These are phyloP conservation scores for Chaetomium sp. DNA, from an alignment of 2,329 filamentous ascomycete species.

Conservation along the genomic window DNA sequence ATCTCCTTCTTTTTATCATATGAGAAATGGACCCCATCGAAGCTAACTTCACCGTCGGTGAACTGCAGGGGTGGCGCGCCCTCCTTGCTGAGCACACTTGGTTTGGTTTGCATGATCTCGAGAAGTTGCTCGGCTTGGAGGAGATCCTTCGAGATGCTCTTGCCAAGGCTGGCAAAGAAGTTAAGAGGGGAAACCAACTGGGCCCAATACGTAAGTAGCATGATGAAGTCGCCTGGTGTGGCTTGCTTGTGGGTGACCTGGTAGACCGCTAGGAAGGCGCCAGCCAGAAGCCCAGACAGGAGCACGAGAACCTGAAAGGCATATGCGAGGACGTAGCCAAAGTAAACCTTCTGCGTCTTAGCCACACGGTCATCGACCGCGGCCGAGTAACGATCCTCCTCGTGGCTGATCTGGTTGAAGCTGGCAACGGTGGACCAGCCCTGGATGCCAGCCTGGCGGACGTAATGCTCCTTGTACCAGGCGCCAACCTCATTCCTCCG, in stretches of 20 bases:
- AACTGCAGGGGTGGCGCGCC: constrained; percentile 45
- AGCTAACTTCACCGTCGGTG: constrained; percentile 47
- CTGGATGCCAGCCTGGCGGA: constrained; percentile 49
- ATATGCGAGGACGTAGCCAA: constrained; percentile 45
- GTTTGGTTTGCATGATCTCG: constrained; percentile 51
- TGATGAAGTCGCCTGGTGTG: constrained; percentile 61
- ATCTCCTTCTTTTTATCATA: constrained; percentile 55
- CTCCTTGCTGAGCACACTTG: constrained; percentile 48
- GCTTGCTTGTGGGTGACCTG: constrained; percentile 57
- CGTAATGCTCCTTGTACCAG: constrained; percentile 49
- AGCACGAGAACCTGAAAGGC: constrained; percentile 57
- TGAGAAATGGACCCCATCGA: constrained; percentile 49
- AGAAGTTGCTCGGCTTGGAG: constrained; percentile 53
- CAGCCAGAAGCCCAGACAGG: constrained; percentile 62
- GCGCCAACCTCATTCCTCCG: constrained; percentile 46
- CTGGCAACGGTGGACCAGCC: constrained; percentile 55
- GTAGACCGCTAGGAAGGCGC: constrained; percentile 53
- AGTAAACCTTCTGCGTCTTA: constrained; percentile 34
- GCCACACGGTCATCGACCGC: constrained; percentile 40
- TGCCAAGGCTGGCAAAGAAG: constrained; percentile 57
- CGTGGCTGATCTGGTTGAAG: constrained; percentile 54
- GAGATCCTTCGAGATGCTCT: constrained; percentile 49
- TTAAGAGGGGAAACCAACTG: constrained; percentile 65
- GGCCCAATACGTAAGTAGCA: constrained; percentile 67
- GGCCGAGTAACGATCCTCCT: constrained; percentile 46